Conservation (phyloP, 2,329 filamentous ascomycete genomes). For the Thermomyces lanuginosus region DNA sequence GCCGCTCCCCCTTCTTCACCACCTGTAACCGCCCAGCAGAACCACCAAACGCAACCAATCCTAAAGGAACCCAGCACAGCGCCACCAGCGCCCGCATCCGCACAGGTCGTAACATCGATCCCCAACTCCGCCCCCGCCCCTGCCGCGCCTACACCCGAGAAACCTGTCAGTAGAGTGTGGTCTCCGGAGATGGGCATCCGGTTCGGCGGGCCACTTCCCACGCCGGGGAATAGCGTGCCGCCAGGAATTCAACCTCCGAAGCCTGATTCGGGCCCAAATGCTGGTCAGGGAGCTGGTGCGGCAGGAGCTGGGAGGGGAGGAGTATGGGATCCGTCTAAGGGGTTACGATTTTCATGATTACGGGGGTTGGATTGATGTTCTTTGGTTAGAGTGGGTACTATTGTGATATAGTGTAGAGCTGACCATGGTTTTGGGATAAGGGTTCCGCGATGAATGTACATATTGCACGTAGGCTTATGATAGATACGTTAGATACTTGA, state of each 20-base stretch:
- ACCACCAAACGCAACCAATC: constrained; percentile 27
- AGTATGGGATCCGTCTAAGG: constrained; percentile 6
- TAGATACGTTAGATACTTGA: too few relatives aligned
- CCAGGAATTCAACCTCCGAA: constrained; percentile 2
- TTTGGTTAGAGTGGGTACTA: neutral
- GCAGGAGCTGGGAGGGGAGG: too few relatives aligned
- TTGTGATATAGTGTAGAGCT: neutral
- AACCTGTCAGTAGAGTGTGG: constrained; percentile 46
- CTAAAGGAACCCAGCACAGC: constrained; percentile 26
- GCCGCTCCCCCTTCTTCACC: constrained; percentile 21
- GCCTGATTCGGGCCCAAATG: neutral
- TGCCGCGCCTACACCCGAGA: constrained; percentile 37
- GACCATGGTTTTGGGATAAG: neutral
- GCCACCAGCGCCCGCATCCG: constrained; percentile 31
- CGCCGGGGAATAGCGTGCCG: constrained; percentile 5
- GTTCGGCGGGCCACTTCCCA: constrained; percentile 36
- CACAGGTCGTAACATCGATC: constrained; percentile 30
- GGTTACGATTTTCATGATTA: constrained; percentile 5
- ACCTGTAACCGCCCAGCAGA: constrained; percentile 16
- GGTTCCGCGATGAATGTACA: neutral
- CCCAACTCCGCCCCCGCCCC: constrained; percentile 29
- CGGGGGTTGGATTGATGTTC: neutral
- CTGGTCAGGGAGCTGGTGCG: too few relatives aligned
- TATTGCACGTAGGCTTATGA: too few relatives aligned
- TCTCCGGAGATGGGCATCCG: constrained; percentile 65